Conservation (phyloP, 2,329 filamentous ascomycete species). For the Orbilia oligospora region DNA sequence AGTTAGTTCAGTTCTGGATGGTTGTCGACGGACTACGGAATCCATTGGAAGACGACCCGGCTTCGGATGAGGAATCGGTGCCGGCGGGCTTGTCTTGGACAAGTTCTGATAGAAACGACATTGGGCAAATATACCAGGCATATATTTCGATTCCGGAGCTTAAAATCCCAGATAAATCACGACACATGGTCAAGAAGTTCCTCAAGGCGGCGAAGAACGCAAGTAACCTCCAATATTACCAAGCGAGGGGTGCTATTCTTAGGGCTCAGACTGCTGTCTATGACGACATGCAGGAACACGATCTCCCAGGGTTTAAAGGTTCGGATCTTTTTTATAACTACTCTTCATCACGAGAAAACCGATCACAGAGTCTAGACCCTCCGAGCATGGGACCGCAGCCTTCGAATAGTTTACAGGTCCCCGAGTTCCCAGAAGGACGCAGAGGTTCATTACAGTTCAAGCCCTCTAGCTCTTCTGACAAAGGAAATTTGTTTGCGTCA, state of each 20-base stretch:
- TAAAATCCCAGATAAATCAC: constrained; percentile 79
- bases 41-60: constrained; percentile 87
- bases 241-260: constrained; percentile 84
- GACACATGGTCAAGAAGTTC: constrained; percentile 80
- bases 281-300: constrained; percentile 83
- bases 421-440: constrained; percentile 44
- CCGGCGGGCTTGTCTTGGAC: constrained; percentile 78
- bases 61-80: constrained; percentile 75
- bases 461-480: constrained; percentile 24
- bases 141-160: constrained; percentile 88
- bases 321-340: constrained; percentile 98
- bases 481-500: constrained; percentile 55
- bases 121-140: constrained; percentile 90
- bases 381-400: constrained; percentile 38
- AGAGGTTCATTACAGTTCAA: constrained; percentile 49
- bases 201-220: constrained; percentile 82
- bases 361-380: constrained; percentile 39
- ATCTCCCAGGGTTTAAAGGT: constrained; percentile 88
- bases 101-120: constrained; percentile 85
- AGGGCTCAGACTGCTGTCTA: constrained; percentile 85
- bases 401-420: constrained; percentile 46
- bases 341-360: constrained; percentile 82
- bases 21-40: constrained; percentile 97
- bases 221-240: constrained; percentile 83
- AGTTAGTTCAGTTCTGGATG: constrained; percentile 96